Evolutionary conservation across 371 early-diverging fungal species (phyloP).

Genomic region (Mucor velutinosus): DNA sequence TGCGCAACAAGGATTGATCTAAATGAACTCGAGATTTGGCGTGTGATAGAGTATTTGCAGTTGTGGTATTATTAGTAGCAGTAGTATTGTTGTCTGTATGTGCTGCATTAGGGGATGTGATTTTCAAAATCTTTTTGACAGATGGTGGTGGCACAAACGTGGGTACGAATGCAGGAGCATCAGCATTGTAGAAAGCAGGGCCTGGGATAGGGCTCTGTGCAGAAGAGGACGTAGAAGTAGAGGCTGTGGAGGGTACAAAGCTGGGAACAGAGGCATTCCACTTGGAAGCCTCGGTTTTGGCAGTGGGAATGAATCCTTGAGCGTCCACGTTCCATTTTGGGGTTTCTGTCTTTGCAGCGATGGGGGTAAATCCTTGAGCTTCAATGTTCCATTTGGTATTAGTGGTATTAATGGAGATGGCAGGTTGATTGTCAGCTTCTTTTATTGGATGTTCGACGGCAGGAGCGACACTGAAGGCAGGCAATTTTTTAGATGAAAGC

Average conservation of each 20-base stretch:
- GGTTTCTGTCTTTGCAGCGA: background rate
- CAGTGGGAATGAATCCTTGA: too few species aligned
- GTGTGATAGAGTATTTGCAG: background rate
- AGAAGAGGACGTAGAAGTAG: background rate
- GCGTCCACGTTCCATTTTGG: background rate
- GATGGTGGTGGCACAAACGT: slow-evolving; percentile 2
- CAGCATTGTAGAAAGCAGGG: background rate
- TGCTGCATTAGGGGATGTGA: background rate
- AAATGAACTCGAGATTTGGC: background rate
- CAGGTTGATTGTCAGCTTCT: background rate
- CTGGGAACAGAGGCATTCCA: background rate
- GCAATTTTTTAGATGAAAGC: background rate
- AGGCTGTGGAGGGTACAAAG: background rate
- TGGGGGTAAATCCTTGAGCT: too few species aligned
- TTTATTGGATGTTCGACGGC: background rate
- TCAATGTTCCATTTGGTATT: background rate
- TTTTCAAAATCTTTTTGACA: slow-evolving; percentile 4
- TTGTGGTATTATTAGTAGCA: too few species aligned
- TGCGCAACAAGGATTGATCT: background rate
- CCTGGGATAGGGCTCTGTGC: background rate
- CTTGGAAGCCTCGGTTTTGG: background rate
- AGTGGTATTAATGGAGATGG: background rate
- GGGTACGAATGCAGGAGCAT: background rate
- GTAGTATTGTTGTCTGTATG: background rate
- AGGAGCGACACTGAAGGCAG: background rate